Percentiles rank a stretch among this genome's conserved stretches.
These are phyloP conservation scores for Staphylotrichum longicolle DNA, from an alignment of 495 filamentous ascomycete genomes.

Conservation along the genomic window DNA sequence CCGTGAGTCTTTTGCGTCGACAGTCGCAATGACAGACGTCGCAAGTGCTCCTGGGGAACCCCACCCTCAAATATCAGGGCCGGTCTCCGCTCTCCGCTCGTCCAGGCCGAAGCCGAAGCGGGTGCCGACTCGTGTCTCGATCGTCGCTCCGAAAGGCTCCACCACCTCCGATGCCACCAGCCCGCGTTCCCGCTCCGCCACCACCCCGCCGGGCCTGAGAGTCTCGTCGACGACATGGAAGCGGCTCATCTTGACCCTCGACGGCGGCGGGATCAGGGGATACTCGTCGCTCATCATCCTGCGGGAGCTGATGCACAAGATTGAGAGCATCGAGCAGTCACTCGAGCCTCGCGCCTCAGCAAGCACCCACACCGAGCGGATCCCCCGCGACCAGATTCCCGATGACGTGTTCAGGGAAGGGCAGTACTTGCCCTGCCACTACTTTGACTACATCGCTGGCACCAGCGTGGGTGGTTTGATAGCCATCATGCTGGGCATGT, in stretches of 20 bases:
- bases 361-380: conserved; percentile 30
- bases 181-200: conserved; percentile 12
- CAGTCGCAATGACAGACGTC: conserved; percentile 29
- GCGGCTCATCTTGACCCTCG: conserved; percentile 33
- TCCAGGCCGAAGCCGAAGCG: conserved; percentile 22
- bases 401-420: conserved; percentile 40
- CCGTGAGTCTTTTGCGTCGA: conserved; percentile 2
- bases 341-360: conserved; percentile 24
- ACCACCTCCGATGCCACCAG: conserved; percentile 19
- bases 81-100: conserved; percentile 28
- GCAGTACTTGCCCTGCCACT: conserved; percentile 51
- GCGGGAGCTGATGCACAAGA: conserved; percentile 31
- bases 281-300: conserved; percentile 36
- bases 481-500: conserved; percentile 39
- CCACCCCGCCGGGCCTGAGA: conserved; percentile 19
- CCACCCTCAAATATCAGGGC: conserved; percentile 8
- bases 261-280: conserved; percentile 36
- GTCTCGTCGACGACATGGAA: conserved; percentile 34
- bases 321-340: conserved; percentile 28
- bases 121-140: conserved; percentile 32
- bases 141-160: conserved; percentile 25
- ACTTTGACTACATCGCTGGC: conserved; percentile 44
- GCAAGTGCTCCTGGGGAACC: conserved; percentile 16
- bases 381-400: conserved; percentile 40
- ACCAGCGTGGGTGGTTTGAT: conserved; percentile 40